These are phyloP conservation scores for Schizophyllum commune DNA, from an alignment of 1,284 basidiomycete species.

Conservation along the genomic window DNA sequence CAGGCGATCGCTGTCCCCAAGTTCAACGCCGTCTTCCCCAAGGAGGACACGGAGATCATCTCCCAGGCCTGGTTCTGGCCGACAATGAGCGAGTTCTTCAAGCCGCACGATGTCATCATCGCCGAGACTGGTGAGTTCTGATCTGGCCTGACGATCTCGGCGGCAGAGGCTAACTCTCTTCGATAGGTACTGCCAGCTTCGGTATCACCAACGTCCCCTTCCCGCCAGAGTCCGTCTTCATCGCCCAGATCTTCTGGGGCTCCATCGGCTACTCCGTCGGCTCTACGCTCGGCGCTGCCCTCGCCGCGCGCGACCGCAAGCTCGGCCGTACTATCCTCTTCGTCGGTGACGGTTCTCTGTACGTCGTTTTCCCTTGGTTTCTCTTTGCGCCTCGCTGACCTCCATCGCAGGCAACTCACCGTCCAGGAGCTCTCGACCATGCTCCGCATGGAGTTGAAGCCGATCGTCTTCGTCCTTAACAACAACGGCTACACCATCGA, in stretches of 20 bases:
- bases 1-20: conserved; percentile 39
- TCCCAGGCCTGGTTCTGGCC: conserved; percentile 87
- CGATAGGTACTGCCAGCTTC: conserved; percentile 52
- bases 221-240: conserved; percentile 56
- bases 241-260: conserved; percentile 81
- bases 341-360: conserved; percentile 74
- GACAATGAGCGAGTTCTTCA: conserved; percentile 73
- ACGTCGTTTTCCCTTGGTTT: conserved; percentile 13
- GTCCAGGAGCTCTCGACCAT: conserved; percentile 78
- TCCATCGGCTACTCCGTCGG: conserved; percentile 86
- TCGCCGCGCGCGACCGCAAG: conserved; percentile 66
- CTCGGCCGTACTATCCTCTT: conserved; percentile 75
- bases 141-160: not conserved
- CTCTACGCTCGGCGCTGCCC: conserved; percentile 63
- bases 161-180: not conserved
- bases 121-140: conserved; percentile 64
- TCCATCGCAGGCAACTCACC: conserved; percentile 40
- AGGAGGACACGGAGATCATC: conserved; percentile 45
- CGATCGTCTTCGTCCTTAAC: conserved; percentile 83
- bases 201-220: conserved; percentile 73
- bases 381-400: conserved; percentile 21
- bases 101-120: conserved; percentile 69
- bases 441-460: conserved; percentile 59
- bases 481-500: conserved; percentile 91
- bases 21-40: conserved; percentile 39